Base-by-base conservation (phyloP, 305 asterid species). In the Rubia peregrina region DNA sequence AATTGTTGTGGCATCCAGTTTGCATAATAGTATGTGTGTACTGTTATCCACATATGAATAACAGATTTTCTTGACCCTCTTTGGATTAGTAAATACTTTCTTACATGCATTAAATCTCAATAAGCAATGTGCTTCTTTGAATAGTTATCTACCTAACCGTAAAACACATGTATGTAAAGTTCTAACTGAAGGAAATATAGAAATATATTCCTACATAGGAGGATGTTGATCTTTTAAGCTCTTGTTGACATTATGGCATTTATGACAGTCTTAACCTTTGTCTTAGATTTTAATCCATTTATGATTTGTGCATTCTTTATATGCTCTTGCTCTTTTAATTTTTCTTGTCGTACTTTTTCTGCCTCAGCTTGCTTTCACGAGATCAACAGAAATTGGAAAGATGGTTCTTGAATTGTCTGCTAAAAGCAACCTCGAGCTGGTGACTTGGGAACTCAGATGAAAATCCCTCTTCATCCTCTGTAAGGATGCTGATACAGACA, bases 331-430 rank as follows among this genome's bases (percentile, higher is more conserved):
- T 33, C 5, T 4, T 33, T 33, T 33, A 4, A 33, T 1, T 33
- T 33, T 33, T 33, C 38, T 33, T 33, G 3, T 33, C 38, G 4
- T 33, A 33, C 38, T 33, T 33, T 33, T 33, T 33, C 4, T n/a
- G n/a, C n/a, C n/a, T 81, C 88, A 91, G 98, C 71, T 94, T 82
- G 95, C 98, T 73, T 94, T 94, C 89, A 91, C 98, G 40, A 98
- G 98, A 73, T 91, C 98, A 67, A 91, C 96, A n/a, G 94, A 85
- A 0, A 91, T 95, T 3, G 98, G 99, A 63, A 91, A 90, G 84
- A 44, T 78, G 67, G 70, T 94, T 71, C 88, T 94, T 4, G 84
- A 84, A 74, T 74, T 88, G 79, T 74, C 99, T 78, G 95, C 98
- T 74, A 84, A 75, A 83, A 95, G 99, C 91, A 95, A 95, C 84